Evolutionary conservation across 2,329 filamentous ascomycete genomes (phyloP).

Genomic region (Tolypocladium ophioglossoides): DNA sequence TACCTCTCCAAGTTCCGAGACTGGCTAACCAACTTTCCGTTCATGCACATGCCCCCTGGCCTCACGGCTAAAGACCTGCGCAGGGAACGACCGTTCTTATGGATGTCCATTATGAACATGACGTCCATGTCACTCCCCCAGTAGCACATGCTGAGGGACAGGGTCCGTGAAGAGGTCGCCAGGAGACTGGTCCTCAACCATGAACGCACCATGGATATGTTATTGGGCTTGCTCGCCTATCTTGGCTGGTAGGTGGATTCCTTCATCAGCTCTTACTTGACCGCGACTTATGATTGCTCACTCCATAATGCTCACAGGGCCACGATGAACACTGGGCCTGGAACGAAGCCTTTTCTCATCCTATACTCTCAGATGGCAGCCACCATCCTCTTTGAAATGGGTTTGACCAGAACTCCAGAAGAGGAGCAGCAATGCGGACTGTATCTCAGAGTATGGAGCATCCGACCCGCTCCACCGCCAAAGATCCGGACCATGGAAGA

Average conservation of each 20-base stretch:
- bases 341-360: slow-evolving; percentile 32
- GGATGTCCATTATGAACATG: slow-evolving; percentile 36
- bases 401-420: slow-evolving; percentile 26
- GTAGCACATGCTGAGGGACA: slow-evolving; percentile 27
- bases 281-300: background rate
- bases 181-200: slow-evolving; percentile 34
- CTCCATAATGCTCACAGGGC: slow-evolving; percentile 17
- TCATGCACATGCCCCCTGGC: slow-evolving; percentile 27
- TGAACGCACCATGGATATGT: slow-evolving; percentile 40
- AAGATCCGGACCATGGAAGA: slow-evolving; percentile 36
- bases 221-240: slow-evolving; percentile 35
- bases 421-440: slow-evolving; percentile 24
- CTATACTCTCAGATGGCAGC: slow-evolving; percentile 31
- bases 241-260: slow-evolving; percentile 1
- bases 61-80: slow-evolving; percentile 28
- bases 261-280: background rate
- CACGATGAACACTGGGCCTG: slow-evolving; percentile 23
- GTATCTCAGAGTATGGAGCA: slow-evolving; percentile 24
- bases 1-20: slow-evolving; percentile 30
- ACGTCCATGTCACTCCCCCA: slow-evolving; percentile 29
- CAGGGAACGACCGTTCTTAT: slow-evolving; percentile 34
- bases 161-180: slow-evolving; percentile 31
- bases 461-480: slow-evolving; percentile 12
- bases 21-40: slow-evolving; percentile 32
- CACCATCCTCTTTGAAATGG: slow-evolving; percentile 34